Evolutionary conservation across 768 basidiomycete genomes (phyloP).

Genomic region (Tubosaeta brunneosetosa): DNA sequence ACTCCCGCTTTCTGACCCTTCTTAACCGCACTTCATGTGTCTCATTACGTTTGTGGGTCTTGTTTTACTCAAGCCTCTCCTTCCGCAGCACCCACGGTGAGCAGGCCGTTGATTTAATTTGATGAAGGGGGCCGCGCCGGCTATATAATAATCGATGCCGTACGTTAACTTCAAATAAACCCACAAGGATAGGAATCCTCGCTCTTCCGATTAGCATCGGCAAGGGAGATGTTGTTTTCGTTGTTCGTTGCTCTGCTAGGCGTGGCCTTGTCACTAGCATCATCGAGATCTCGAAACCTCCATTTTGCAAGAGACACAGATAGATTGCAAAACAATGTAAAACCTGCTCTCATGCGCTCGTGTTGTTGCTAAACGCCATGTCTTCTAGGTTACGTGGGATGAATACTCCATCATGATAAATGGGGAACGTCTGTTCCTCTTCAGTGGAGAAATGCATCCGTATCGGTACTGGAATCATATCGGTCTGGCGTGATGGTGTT

Average conservation of each 20-base stretch:
- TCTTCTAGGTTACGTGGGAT: slow-evolving; percentile 51
- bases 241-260: slow-evolving; percentile 11
- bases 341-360: not conserved
- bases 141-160: not conserved
- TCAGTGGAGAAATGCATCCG: slow-evolving; percentile 60
- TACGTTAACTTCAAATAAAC: not conserved
- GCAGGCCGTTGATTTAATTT: too few species aligned
- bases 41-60: not conserved
- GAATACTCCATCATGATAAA: slow-evolving; percentile 53
- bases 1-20: not conserved
- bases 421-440: slow-evolving; percentile 53
- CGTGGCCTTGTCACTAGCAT: slow-evolving; percentile 10
- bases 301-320: slow-evolving; percentile 13
- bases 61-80: not conserved
- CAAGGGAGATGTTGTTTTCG: slow-evolving; percentile 7
- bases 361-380: not conserved
- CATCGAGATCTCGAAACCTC: slow-evolving; percentile 5
- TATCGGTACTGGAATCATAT: slow-evolving; percentile 35
- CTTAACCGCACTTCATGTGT: not conserved
- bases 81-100: not conserved
- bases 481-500: not conserved
- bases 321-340: slow-evolving; percentile 16
- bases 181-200: not conserved
- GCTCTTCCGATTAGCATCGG: not conserved
- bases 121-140: too few species aligned